Evolutionary conservation across 805 yeast species (phyloP), one percentile per base, ranked within the genome.

Genomic region (Millerago galiae): DNA sequence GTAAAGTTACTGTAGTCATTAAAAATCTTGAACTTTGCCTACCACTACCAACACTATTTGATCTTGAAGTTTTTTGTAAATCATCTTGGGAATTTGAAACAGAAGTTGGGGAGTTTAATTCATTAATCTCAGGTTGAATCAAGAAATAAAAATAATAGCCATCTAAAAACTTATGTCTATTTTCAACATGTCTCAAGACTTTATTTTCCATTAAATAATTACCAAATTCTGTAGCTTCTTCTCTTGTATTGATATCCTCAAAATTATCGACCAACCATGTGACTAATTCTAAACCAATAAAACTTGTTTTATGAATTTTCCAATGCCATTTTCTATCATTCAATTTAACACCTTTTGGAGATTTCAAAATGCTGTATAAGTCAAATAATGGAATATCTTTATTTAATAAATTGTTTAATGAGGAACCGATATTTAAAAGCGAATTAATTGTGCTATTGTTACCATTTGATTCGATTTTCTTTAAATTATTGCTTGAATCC

Each of bases 271-370:
- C 67, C 42, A 91, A 59, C 97, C 98, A 91, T 27, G 78, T 75
- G 0, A 89, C 96, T 47, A 88, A 68, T 41, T 88, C 96, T 48
- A 81, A 77, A 0, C 98, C 98, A 18, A 87, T 60, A 56, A 91
- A 88, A 62, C 95, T 84, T 48, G 83, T 76, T 24, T 72, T 68
- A 57, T 87, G 95, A 4, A 75, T 66, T 48, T 79, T 80, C 77
- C 90, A 79, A 60, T 91, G 98, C 99, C 99, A 91, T 28, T 81
- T 75, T 51, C 97, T 70, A 53, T 88, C 95, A 1, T 75, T 79
- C 30, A 93, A 67, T 16, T 69, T 71, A 8, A 91, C 63, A 8
- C 89, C 90, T 36, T 72, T 69, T 1, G 72, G 68, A 5, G 82
- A 74, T 52, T 83, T 95, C 38, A 91, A 58, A 42, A 82, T 86